Percentiles rank a stretch among this genome's conserved stretches.
These are phyloP conservation scores for Nepenthes mirabilis DNA, from an alignment of 148 eudicot species.

Conservation along the genomic window DNA sequence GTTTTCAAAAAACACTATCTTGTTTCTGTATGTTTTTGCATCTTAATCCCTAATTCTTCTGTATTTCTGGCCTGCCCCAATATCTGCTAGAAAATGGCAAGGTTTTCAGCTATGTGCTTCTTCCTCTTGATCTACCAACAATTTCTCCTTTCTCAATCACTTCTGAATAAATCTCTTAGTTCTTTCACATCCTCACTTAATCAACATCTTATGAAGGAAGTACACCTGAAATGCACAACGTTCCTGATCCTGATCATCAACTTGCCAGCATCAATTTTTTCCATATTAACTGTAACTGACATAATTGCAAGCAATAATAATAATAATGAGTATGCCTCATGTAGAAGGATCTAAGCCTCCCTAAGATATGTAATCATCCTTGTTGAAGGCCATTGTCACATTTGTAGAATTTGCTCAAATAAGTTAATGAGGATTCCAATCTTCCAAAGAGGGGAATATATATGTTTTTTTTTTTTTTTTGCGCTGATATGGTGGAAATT, in stretches of 20 bases:
- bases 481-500: too few relatives aligned
- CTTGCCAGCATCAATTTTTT: constrained; percentile 3
- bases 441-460: too few relatives aligned
- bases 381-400: too few relatives aligned
- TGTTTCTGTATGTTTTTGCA: neutral
- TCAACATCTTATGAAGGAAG: constrained; percentile 1
- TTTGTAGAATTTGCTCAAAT: too few relatives aligned
- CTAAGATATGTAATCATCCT: too few relatives aligned
- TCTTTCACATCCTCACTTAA: constrained; percentile 4
- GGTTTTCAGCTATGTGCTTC: neutral
- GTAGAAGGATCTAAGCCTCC: too few relatives aligned
- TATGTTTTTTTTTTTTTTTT: too few relatives aligned
- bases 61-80: constrained; percentile 2
- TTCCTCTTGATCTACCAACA: constrained; percentile 1
- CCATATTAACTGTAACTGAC: constrained; percentile 6
- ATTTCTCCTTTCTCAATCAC: neutral
- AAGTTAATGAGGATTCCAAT: too few relatives aligned
- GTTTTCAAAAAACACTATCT: constrained; percentile 6
- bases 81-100: neutral
- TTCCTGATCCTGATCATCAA: neutral
- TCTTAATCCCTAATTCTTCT: constrained; percentile 4
- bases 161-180: neutral
- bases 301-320: neutral
- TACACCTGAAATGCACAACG: constrained; percentile 5
- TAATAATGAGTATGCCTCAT: too few relatives aligned